Base-by-base conservation (phyloP, 768 basidiomycete genomes). In the Sarcodon sp. region DNA sequence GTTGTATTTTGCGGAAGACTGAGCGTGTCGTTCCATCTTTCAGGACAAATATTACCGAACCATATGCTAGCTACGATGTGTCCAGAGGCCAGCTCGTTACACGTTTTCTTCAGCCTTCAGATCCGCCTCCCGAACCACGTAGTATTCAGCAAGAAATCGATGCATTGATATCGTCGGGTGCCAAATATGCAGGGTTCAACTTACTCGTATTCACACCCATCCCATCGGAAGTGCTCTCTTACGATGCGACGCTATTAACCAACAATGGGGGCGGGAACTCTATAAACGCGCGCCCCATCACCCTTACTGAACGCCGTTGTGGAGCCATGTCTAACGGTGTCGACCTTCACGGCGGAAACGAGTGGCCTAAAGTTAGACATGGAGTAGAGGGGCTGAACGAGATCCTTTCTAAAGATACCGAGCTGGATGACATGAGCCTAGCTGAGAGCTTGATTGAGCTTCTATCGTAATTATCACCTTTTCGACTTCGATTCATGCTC, bases 41-140 rank as follows among this genome's bases (percentile, higher is more conserved):
- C 47, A 88, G 87, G 60, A 91, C 88, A 15, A 90, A 91, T 67
- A 88, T 90, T 61, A 86, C 83, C 38, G 87, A 90, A 63, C 67
- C 75, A n/a, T 49, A 59, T 35, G 60, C 58, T 52, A 57, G 62
- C 44, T 76, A 73, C 53, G 51, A 62, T 48, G 73, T 74, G 32
- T 85, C 87, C 55, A 73, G 88, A 54, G 88, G 88, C 44, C 65
- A 68, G 47, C 69, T 91, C 53, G 69, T 78, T 44, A 73, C 82
- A 31, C 73, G 76, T 18, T 88, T 85, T 59, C 73, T 91, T 56
- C 63, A 73, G 55, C 73, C 77, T 45, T 65, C 72, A 59, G 63
- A 69, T 47, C 60, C 68, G 46, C 35, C 38, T 18, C 21, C 21
- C 21, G 21, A 4, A 27, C 4, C 21, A 27, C 58, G 59, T 51